Conservation (phyloP, 2,329 filamentous ascomycete species). For the Colletotrichum plurivorum region DNA sequence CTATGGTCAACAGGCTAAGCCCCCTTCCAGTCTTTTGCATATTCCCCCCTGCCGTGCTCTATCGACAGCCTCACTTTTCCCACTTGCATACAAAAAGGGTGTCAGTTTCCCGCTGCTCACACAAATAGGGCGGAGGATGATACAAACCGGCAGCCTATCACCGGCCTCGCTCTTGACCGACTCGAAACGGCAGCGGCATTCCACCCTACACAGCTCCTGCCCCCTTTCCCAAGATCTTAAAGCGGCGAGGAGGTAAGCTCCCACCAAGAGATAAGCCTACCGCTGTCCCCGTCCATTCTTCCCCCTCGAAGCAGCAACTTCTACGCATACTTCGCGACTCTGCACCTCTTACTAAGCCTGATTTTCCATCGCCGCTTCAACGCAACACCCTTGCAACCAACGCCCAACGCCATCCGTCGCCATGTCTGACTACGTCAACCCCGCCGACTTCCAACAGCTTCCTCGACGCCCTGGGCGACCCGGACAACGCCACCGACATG, state of each 20-base stretch:
- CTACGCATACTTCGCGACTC: neutral
- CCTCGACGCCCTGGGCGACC: slow-evolving; percentile 20
- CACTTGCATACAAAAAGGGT: neutral
- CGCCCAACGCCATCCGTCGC: slow-evolving; percentile 12
- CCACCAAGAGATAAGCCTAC: slow-evolving; percentile 19
- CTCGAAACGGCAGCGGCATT: neutral
- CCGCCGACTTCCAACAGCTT: slow-evolving; percentile 34
- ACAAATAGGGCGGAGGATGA: slow-evolving; percentile 40
- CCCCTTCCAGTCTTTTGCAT: neutral
- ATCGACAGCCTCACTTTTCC: slow-evolving; percentile 2
- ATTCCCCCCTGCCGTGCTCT: neutral
- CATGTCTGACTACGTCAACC: slow-evolving; percentile 46
- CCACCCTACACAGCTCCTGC: slow-evolving; percentile 1
- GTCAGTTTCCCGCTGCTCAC: slow-evolving; percentile 2
- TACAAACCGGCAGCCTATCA: slow-evolving; percentile 39
- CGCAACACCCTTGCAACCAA: neutral
- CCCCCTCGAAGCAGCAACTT: neutral
- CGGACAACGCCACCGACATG: slow-evolving; percentile 27
- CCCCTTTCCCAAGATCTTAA: neutral
- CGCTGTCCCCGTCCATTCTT: no score
- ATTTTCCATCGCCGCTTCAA: slow-evolving; percentile 43
- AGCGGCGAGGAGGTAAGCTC: neutral
- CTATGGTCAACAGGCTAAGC: neutral
- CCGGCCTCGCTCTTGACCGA: neutral
- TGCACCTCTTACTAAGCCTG: slow-evolving; percentile 13